Evolutionary conservation across 805 yeast genomes (phyloP), one percentile per base, ranked within the genome.

Genomic region (Candida sphagnicola): DNA sequence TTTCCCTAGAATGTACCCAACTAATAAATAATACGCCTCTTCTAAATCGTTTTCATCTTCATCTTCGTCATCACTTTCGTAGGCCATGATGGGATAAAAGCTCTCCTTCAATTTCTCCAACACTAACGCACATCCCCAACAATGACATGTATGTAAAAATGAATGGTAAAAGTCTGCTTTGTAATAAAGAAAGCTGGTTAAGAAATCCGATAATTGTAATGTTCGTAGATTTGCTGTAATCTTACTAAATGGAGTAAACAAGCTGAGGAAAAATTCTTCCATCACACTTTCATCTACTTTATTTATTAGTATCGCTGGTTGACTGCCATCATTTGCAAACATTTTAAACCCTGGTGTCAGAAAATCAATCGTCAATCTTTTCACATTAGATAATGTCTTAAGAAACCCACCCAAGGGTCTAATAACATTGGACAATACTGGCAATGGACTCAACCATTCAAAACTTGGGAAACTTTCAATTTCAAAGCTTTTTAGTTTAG

Each of bases 391-490:
- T 38, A 62, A 49, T 4, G 61, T 47, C 28, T 51, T 51, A 14
- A 62, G 40, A 35, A 61, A 59, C 6, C 44, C 45, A 0, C 68
- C 66, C 28, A 64, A 46, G 2, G 70, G 70, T 1, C 56, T 49
- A 12, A 64, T 38, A 8, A 56, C 51, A 29, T 48, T 51, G 35
- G 59, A 61, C 24, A 64, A 44, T 10, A 59, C 46, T 45, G 60
- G 63, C 37, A 56, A 60, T 4, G 70, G 67, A 17, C 65, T 43
- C 30, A 59, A 41, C 69, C 69, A 63, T 35, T 61, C 67, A 18
- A 50, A 35, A 36, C 55, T 58, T 13, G 65, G 67, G 39, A 50
- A 57, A 23, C 57, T 47, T 38, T 57, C 66, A 30, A 61, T 36
- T 41, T 57, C 61, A 37, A 63, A 56, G 34, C 53, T 50, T 4